Evolutionary conservation across 192 early-diverging fungal genomes (phyloP).

Genomic region (Linnemannia zychae): DNA sequence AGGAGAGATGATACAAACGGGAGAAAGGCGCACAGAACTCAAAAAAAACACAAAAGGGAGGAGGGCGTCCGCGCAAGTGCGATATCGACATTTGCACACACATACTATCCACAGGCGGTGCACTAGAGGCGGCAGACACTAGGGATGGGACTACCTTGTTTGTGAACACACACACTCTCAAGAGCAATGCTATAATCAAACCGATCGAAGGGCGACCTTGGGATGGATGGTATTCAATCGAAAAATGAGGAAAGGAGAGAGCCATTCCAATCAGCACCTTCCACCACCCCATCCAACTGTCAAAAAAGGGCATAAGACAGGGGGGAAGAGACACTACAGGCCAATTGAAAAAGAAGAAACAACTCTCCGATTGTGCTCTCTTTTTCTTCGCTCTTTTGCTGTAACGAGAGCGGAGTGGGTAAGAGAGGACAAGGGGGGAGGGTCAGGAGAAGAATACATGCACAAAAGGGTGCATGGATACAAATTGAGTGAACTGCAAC

Average conservation of each 20-base stretch:
- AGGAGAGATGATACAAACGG: not conserved
- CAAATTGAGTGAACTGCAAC: not conserved
- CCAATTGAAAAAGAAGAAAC: not conserved
- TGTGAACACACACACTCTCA: not conserved
- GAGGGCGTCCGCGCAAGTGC: not conserved
- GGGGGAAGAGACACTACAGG: not conserved
- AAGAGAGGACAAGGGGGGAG: not conserved
- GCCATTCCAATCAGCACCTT: not conserved
- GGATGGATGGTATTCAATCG: not conserved
- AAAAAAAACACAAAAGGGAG: not conserved
- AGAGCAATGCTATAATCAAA: not conserved
- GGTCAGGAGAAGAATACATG: not conserved
- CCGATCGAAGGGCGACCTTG: not conserved
- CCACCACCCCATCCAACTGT: not conserved
- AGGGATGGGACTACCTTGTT: too few relatives aligned
- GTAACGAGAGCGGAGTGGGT: not conserved
- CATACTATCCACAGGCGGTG: not conserved
- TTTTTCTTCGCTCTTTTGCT: not conserved
- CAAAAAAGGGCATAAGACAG: not conserved
- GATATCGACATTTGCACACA: not conserved
- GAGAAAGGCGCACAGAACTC: conserved; percentile 6
- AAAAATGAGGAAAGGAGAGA: not conserved
- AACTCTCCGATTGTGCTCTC: not conserved
- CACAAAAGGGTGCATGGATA: not conserved
- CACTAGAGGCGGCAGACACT: too few relatives aligned